Base-by-base conservation (phyloP, 192 early-diverging fungal genomes). In the Backusella liffmaniae region DNA sequence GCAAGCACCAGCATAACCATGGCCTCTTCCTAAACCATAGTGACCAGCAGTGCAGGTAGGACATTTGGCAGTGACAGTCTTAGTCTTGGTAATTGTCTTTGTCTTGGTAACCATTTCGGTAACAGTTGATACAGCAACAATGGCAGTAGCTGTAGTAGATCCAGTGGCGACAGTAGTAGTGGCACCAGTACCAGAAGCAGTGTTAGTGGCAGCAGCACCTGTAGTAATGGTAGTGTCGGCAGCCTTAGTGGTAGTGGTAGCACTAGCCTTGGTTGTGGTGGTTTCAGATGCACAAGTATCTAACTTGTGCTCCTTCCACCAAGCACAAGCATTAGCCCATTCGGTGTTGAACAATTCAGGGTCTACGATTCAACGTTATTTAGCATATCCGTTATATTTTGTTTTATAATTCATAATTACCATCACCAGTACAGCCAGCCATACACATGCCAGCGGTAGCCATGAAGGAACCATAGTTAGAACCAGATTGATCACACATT, bases 371-470 rank as follows among this genome's bases (percentile, higher is more conserved):
- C 16, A 49, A 49, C n/a, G 15, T n/a, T 49, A 13, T 13, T 44
- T 44, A 49, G 5, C 16, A 1, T 26, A 59, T 26, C 3, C 23
- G 6, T 49, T 18, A 59, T 59, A 6, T 26, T 59, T 12, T 26
- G 9, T 13, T 29, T 1, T 10, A 59, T 59, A 59, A 3, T 21
- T 1, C 4, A 59, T 59, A 59, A 6, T 59, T 59, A 59, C 56
- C 75, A 16, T 68, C 30, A 6, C n/a, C 34, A 30, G 71, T 42
- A 72, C 81, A 82, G 9, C 35, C 34, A 4, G 41, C 29, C 36
- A 73, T 71, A 67, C 81, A 82, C 10, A 73, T 72, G 23, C 81
- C 78, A 67, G 74, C 74, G 3, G 66, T 18, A 34, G 67, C 66
- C 74, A 79, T 79, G 51, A 68, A 82, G 3, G 30, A 29, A 1